These are phyloP conservation scores for Gossypium schwendimanii DNA, from an alignment of 441 rosid species.

Conservation along the genomic window DNA sequence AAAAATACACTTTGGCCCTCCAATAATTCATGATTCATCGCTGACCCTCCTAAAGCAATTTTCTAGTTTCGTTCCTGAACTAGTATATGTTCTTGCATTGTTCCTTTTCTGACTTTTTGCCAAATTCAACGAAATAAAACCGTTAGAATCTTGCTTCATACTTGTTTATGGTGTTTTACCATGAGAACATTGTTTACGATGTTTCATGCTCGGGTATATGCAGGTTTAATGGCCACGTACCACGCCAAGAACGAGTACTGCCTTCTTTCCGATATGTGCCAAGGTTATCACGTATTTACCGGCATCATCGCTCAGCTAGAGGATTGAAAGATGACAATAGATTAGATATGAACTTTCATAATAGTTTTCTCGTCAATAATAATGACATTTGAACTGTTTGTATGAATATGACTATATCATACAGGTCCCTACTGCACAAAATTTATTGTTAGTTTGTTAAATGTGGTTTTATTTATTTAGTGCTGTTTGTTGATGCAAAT, in stretches of 20 bases:
- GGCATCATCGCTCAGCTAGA: slow-evolving; percentile 73
- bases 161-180: not conserved
- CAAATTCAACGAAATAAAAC: not conserved
- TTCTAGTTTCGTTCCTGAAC: too few relatives aligned
- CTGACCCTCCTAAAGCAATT: too few relatives aligned
- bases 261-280: slow-evolving; percentile 79
- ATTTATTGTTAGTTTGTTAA: not conserved
- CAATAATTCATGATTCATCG: too few relatives aligned
- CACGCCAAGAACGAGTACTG: slow-evolving; percentile 96
- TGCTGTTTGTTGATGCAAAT: not conserved
- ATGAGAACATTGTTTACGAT: not conserved
- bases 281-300: slow-evolving; percentile 65
- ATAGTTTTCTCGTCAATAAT: not conserved
- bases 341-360: not conserved
- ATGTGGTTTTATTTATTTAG: not conserved
- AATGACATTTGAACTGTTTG: not conserved
- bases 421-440: not conserved
- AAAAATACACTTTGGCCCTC: too few relatives aligned
- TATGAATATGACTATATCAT: not conserved
- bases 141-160: not conserved
- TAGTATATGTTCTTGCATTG: not conserved
- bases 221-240: slow-evolving; percentile 91
- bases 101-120: not conserved
- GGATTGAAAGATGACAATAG: slow-evolving; percentile 26
- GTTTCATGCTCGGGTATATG: not conserved